Conservation (phyloP, 371 early-diverging fungal genomes). For the Zancudomyces culisetae region DNA sequence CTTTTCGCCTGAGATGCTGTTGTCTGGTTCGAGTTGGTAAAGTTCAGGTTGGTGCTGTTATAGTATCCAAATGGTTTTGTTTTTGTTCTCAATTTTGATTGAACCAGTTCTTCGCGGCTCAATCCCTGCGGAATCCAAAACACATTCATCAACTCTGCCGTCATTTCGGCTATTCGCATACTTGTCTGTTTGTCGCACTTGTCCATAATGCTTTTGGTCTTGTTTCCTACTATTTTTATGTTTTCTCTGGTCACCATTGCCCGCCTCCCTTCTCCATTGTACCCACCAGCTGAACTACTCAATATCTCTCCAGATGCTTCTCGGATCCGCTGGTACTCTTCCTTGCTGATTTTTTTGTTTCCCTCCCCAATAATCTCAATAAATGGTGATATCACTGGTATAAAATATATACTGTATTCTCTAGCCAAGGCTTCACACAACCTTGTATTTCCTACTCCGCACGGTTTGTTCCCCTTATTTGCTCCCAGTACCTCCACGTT, state of each 20-base stretch:
- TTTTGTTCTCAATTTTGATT: not conserved
- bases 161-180: not conserved
- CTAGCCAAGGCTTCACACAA: not conserved
- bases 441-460: not conserved
- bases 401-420: not conserved
- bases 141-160: not conserved
- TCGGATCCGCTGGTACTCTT: no score
- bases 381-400: not conserved
- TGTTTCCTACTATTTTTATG: not conserved
- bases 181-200: not conserved
- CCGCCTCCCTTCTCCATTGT: no score
- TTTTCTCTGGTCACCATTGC: no score
- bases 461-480: not conserved
- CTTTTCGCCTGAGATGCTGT: not conserved
- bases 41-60: no score
- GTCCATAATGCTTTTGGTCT: not conserved
- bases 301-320: no score
- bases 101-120: not conserved
- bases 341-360: no score
- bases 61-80: no score
- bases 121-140: conserved; percentile 1
- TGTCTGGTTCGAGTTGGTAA: not conserved
- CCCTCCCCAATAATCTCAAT: no score
- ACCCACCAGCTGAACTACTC: no score
- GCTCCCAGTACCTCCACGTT: no score